A percentile compares a stretch with the other conserved stretches of the same genome.
Conservation (phyloP, 2,329 filamentous ascomycete genomes). For the Colletotrichum sp. region DNA sequence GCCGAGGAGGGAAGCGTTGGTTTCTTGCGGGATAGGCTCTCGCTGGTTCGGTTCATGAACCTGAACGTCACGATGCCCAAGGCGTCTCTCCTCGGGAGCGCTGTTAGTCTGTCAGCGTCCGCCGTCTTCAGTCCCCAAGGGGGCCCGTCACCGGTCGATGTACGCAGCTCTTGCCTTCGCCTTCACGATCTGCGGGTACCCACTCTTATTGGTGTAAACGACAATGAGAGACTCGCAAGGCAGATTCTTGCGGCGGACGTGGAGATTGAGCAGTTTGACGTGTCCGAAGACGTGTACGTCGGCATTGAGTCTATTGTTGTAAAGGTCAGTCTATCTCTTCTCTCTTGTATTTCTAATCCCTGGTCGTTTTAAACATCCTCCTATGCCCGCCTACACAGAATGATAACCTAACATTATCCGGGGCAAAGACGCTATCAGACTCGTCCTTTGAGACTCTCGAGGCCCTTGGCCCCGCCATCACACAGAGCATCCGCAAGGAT, state of each 20-base stretch:
- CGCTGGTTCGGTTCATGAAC: slow-evolving; percentile 49
- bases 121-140: not conserved
- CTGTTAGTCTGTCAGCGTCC: slow-evolving; percentile 52
- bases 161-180: slow-evolving; percentile 41
- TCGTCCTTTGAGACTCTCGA: slow-evolving; percentile 70
- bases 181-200: slow-evolving; percentile 67
- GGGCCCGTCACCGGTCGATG: not conserved
- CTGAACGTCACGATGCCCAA: slow-evolving; percentile 68
- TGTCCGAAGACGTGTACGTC: slow-evolving; percentile 54
- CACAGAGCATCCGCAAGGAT: slow-evolving; percentile 48
- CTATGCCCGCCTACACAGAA: not conserved
- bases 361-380: not conserved
- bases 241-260: slow-evolving; percentile 71
- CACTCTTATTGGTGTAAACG: slow-evolving; percentile 74
- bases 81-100: slow-evolving; percentile 69
- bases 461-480: slow-evolving; percentile 59
- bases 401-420: not conserved
- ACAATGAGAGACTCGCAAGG: slow-evolving; percentile 70
- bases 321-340: slow-evolving; percentile 53
- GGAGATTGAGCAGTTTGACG: slow-evolving; percentile 59
- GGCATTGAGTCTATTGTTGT: slow-evolving; percentile 65
- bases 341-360: not conserved
- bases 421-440: slow-evolving; percentile 54
- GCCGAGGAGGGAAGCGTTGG: slow-evolving; percentile 16
- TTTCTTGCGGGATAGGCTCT: slow-evolving; percentile 30